Conservation (phyloP, 2,329 filamentous ascomycete species). For the Cladophialophora immunda region DNA sequence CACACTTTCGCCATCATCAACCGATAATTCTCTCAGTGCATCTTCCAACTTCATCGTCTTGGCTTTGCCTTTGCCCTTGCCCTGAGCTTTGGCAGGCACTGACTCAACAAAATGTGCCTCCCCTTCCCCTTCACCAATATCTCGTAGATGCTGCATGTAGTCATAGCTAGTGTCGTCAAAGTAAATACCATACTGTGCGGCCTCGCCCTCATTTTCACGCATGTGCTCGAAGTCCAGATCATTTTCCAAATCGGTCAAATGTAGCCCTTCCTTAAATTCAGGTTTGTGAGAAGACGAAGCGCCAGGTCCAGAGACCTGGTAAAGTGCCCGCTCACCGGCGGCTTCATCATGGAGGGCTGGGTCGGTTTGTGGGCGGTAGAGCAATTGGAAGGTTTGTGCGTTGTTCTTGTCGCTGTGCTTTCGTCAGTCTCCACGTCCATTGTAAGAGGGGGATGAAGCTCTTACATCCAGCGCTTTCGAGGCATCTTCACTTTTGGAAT, state of each 20-base stretch:
- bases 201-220: conserved; percentile 92
- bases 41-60: conserved; percentile 84
- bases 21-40: conserved; percentile 69
- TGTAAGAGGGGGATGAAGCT: conserved; percentile 43
- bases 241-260: conserved; percentile 77
- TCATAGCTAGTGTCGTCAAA: conserved; percentile 96
- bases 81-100: conserved; percentile 63
- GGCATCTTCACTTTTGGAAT: conserved; percentile 47
- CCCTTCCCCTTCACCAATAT: conserved; percentile 74
- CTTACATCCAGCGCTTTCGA: conserved; percentile 77
- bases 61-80: conserved; percentile 72
- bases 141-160: conserved; percentile 98
- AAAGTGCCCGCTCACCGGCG: conserved; percentile 89
- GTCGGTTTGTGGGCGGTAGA: conserved; percentile 96
- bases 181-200: conserved; percentile 91
- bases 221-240: conserved; percentile 74
- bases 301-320: conserved; percentile 63
- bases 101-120: conserved; percentile 85
- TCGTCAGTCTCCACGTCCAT: conserved; percentile 42
- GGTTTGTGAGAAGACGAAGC: conserved; percentile 38
- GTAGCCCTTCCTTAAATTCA: conserved; percentile 58
- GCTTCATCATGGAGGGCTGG: conserved; percentile 92
- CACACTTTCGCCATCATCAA: conserved; percentile 58
- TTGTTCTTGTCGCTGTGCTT: conserved; percentile 80
- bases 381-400: conserved; percentile 90